Evolutionary conservation across 495 filamentous ascomycete species (phyloP), one percentile per base, ranked within the genome.

Genomic region (Mycothermus thermophilus): DNA sequence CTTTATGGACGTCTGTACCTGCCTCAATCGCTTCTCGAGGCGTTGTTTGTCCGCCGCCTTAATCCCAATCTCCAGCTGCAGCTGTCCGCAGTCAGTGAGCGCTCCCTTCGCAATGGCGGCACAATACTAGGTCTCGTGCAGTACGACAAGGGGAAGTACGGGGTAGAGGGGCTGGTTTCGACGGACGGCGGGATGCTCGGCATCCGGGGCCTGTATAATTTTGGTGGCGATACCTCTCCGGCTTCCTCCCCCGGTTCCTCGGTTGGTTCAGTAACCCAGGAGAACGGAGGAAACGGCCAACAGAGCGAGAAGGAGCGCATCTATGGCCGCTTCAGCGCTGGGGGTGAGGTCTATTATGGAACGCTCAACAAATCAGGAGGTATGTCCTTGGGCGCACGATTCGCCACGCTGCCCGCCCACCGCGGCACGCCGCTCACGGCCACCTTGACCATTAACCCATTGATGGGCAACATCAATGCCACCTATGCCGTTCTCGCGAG

Each of bases 261-360:
- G n/a, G n/a, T n/a, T n/a, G n/a, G 34, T 13, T 35, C 30, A 12
- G 35, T 11, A 44, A 47, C 12, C 46, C 40, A 21, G 39, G 30
- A 29, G 18, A 44, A 35, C 16, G 44, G 51, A 23, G 46, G 40
- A 10, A 40, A 29, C 9, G 34, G 37, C 29, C 39, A 29, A 11
- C 15, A 42, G n/a, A 45, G 36, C 11, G 47, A 58, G 8, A 58
- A 59, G n/a, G 66, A 72, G 27, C 58, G 63, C 34, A 62, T 73
- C n/a, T 67, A 74, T 36, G 74, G 75, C 9, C 63, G 76, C 21
- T 79, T 88, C 37, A 83, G 78, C 39, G 75, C 75, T 11, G 90
- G 90, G n/a, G 90, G 78, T 27, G 90, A 97, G 50, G 63, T 92
- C 18, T 97, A 97, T 55, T 97, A 96, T 51, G 86, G 86, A 5